Evolutionary conservation across 2,329 filamentous ascomycete genomes (phyloP), one percentile per base, ranked within the genome.

Genomic region (Diaporthe batatas): DNA sequence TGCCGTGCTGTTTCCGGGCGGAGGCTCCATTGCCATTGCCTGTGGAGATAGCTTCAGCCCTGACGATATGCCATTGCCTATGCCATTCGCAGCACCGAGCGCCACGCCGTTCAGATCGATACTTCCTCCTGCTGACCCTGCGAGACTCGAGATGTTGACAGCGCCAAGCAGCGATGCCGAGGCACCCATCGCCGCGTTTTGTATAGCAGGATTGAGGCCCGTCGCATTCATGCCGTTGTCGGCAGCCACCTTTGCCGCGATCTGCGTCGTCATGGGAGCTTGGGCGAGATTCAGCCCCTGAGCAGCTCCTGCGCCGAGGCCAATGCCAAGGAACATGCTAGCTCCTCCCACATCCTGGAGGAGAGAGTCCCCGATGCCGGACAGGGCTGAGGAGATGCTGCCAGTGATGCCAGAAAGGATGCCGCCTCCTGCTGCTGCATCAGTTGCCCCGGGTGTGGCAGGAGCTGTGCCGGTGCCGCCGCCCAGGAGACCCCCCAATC

Each of bases 171-270:
- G 75, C 5, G 80, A 78, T 0, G 79, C 76, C 0, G 77, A 75
- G 2, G 79, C 73, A 2, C 80, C 80, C 62, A 78, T 77, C 49
- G 78, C 79, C 8, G 79, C 74, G 62, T 78, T 80, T 68, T 80
- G 77, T 58, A 82, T 75, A 3, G 77, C 73, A 0, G 79, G 77
- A 70, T 81, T 80, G 25, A 82, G 73, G 21, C 79, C 79, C 11
- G 76, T 78, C 14, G 75, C 76, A 12, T 77, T 64, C 76, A 79
- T 77, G n/a, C 76, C 75, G 74, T 80, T 81, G 25, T 79, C 76
- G 1, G 74, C 67, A 2, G 72, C 75, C 14, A 78, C 75, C 70
- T 74, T 76, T 34, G 58, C 70, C 14, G 73, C 76, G 18, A 78
- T 65, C 14, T 70, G 68, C 71, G 74, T 75, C 3, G 76, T 73